Evolutionary conservation across 345 rosid genomes (phyloP).

Genomic region (Excoecaria agallocha): DNA sequence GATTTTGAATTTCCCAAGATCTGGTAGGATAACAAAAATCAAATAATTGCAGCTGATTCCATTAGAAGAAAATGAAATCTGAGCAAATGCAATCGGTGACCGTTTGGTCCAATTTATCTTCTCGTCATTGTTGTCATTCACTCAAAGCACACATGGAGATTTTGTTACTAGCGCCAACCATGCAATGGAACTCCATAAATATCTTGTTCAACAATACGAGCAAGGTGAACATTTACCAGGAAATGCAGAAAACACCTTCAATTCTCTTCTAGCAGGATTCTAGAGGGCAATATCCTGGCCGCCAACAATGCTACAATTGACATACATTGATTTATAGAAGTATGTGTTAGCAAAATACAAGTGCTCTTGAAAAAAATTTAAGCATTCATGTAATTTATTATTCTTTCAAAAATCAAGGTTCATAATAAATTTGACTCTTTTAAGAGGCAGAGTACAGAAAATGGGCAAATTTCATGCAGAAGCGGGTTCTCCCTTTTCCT

Average conservation of each 20-base stretch:
- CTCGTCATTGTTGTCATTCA: no score
- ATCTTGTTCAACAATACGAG: no score
- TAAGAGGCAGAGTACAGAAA: background rate
- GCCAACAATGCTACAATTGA: background rate
- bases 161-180: no score
- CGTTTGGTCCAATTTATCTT: no score
- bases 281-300: background rate
- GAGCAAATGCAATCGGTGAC: no score
- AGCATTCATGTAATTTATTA: background rate
- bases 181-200: no score
- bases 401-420: background rate
- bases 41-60: no score
- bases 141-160: no score
- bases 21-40: no score
- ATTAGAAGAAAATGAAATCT: no score
- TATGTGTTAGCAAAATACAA: background rate
- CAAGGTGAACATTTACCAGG: no score
- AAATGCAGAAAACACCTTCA: background rate
- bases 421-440: background rate
- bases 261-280: background rate
- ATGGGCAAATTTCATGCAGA: constrained; percentile 9
- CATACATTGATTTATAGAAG: background rate
- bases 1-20: no score
- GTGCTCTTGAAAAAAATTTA: background rate
- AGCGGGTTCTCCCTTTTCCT: constrained; percentile 24